Percentiles rank a stretch among this genome's conserved stretches.
phyloP scores from a whole-genome alignment of 768 basidiomycete genomes.

The Thelephora aurantiotincta region DNA sequence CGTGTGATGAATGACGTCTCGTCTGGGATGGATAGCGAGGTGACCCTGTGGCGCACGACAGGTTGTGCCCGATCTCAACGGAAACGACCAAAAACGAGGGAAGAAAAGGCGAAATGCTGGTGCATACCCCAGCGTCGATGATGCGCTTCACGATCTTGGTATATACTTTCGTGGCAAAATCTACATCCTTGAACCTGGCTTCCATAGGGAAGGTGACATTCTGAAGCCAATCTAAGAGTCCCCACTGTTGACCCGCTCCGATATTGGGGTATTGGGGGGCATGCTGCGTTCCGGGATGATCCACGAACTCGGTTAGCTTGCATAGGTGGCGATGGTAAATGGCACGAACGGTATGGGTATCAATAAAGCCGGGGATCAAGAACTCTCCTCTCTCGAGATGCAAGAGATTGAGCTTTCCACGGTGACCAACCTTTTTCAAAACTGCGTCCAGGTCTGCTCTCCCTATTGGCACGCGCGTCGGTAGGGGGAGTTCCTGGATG shows the following conservation, averaged over 20 bases:
- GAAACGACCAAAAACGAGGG: not conserved
- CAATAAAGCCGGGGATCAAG: slow-evolving; percentile 78
- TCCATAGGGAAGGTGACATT: slow-evolving; percentile 85
- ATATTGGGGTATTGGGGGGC: slow-evolving; percentile 70
- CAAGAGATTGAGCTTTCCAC: slow-evolving; percentile 16
- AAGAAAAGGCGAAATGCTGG: slow-evolving; percentile 1
- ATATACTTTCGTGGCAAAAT: slow-evolving; percentile 62
- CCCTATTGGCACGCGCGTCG: not conserved
- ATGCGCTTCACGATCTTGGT: slow-evolving; percentile 54
- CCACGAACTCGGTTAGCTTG: not conserved
- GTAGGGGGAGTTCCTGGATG: not conserved
- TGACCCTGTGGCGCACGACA: too few species aligned
- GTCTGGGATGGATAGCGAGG: not conserved
- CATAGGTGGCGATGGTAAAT: not conserved
- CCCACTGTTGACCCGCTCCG: slow-evolving; percentile 72
- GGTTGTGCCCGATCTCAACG: not conserved
- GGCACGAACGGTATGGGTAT: slow-evolving; percentile 74
- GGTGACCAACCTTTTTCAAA: too few species aligned
- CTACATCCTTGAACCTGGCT: slow-evolving; percentile 50
- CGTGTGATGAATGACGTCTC: not conserved
- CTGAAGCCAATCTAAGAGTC: slow-evolving; percentile 82
- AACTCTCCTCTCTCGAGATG: slow-evolving; percentile 37
- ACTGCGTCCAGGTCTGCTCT: too few species aligned
- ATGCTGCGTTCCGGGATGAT: slow-evolving; percentile 29
- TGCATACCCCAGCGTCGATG: slow-evolving; percentile 62